Evolutionary conservation across 768 basidiomycete genomes (phyloP).

Genomic region (Infundibulicybe gibba): DNA sequence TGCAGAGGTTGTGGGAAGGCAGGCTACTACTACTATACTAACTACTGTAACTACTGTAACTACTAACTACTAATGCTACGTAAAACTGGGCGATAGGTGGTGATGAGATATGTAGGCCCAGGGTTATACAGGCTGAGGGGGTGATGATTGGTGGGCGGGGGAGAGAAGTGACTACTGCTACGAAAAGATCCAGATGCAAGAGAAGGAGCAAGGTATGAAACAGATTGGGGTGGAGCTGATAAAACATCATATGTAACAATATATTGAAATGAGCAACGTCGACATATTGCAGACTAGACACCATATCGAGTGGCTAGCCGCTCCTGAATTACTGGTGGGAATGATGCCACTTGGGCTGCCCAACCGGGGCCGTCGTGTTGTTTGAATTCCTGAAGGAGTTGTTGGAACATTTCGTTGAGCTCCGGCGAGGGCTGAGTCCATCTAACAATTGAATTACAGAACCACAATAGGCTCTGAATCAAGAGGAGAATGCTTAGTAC

Average conservation of each 20-base stretch:
- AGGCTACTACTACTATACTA: slow-evolving; percentile 36
- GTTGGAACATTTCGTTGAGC: slow-evolving; percentile 91
- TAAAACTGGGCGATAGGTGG: slow-evolving; percentile 33
- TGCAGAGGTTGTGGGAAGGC: slow-evolving; percentile 41
- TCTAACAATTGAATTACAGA: slow-evolving; percentile 95
- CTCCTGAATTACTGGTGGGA: slow-evolving; percentile 88
- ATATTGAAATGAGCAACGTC: slow-evolving; percentile 2
- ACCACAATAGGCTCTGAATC: slow-evolving; percentile 87
- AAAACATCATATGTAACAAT: slow-evolving; percentile 4
- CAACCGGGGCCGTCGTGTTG: slow-evolving; percentile 82
- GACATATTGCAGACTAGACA: slow-evolving; percentile 69
- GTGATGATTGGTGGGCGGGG: slow-evolving; percentile 7
- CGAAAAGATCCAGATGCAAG: slow-evolving; percentile 48
- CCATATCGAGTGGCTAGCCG: slow-evolving; percentile 84
- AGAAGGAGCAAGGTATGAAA: slow-evolving; percentile 24
- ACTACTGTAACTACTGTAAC: slow-evolving; percentile 26
- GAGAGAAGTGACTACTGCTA: slow-evolving; percentile 30
- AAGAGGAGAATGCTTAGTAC: no score
- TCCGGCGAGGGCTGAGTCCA: slow-evolving; percentile 93
- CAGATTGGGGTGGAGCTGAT: slow-evolving; percentile 1
- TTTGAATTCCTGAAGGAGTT: slow-evolving; percentile 87
- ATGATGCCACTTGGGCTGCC: slow-evolving; percentile 75
- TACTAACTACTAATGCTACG: slow-evolving; percentile 53
- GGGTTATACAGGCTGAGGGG: neutral
- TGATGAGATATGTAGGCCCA: slow-evolving; percentile 7